Base-by-base conservation (phyloP, 495 filamentous ascomycete genomes). In the Xylaria bambusicola region DNA sequence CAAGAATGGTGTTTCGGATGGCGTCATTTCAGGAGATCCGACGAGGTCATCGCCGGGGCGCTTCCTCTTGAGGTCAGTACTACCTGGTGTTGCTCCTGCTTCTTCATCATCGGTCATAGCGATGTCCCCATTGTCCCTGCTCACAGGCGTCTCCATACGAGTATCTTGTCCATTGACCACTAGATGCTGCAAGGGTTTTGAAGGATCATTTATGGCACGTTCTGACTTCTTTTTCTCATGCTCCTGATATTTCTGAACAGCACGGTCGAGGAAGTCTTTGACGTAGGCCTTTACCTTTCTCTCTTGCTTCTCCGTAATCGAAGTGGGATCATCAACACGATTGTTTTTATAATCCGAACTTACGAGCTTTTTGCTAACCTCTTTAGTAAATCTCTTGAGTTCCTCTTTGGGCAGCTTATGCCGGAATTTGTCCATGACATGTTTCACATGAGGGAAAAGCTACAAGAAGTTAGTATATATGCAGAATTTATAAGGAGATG, bases 331-430 rank as follows among this genome's bases (percentile, higher is more conserved):
- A 20, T 86, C 79, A 9, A 97, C 92, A 3, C 89, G 86, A 40
- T 84, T 82, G 64, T 93, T 84, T 72, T 95, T 96, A 77, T 88
- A 97, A 67, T 97, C 92, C 0, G 90, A 91, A 24, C 87, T 84
- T 27, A 96, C 91, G 26, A 97, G 79, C 68, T 92, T 96, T 71
- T 93, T 95, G 56, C 86, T 84, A 17, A 92, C 84, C 71, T 96
- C 91, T 72, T 93, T 94, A 4, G 86, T 88, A 62, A 92, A 88
- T 49, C 88, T 85, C 73, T 97, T 97, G 6, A 97, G 68, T 63
- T 96, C 88, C 6, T 96, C 91, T 61, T 87, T 91, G 2, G 90
- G 88, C 15, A 97, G 83, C 74, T 91, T 91, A 63, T 87, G 80
- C 58, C 86, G 88, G 70, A 90, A 97, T 60, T 91, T 92, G 69